phyloP scores from a whole-genome alignment of 1,284 basidiomycete species.

The Ceratobasidium sp. region DNA sequence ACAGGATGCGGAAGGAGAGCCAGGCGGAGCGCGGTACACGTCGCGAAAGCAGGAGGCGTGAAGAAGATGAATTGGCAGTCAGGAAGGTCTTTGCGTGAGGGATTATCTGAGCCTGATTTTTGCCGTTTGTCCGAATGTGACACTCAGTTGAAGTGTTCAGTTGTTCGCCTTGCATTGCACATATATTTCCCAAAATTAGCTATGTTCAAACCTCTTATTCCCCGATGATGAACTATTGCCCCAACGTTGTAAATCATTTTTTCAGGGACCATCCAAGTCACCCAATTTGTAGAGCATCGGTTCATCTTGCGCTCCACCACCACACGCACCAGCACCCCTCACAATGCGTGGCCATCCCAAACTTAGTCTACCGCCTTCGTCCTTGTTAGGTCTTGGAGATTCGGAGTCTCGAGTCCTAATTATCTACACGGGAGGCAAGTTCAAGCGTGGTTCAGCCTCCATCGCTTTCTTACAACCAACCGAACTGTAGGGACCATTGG shows the following conservation, averaged over 20 bases:
- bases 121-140: not conserved
- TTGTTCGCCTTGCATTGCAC: too few relatives aligned
- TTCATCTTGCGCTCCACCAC: constrained; percentile 13
- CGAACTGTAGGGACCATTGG: constrained; percentile 59
- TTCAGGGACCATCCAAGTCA: constrained; percentile 2
- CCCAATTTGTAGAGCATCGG: not conserved
- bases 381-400: constrained; percentile 32
- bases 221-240: too few relatives aligned
- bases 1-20: constrained; percentile 83
- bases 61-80: constrained; percentile 86
- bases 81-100: constrained; percentile 88
- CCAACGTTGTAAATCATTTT: not conserved
- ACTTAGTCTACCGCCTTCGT: constrained; percentile 14
- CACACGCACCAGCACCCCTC: not conserved
- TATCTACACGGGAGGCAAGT: constrained; percentile 83
- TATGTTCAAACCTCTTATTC: not conserved
- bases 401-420: constrained; percentile 81
- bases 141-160: not conserved
- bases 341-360: constrained; percentile 32
- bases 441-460: constrained; percentile 49
- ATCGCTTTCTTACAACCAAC: not conserved
- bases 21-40: constrained; percentile 75
- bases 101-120: not conserved
- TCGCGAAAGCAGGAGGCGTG: constrained; percentile 72
- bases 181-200: too few relatives aligned